Conservation (phyloP, 495 filamentous ascomycete species). For the Sabuloglossum arenarium region DNA sequence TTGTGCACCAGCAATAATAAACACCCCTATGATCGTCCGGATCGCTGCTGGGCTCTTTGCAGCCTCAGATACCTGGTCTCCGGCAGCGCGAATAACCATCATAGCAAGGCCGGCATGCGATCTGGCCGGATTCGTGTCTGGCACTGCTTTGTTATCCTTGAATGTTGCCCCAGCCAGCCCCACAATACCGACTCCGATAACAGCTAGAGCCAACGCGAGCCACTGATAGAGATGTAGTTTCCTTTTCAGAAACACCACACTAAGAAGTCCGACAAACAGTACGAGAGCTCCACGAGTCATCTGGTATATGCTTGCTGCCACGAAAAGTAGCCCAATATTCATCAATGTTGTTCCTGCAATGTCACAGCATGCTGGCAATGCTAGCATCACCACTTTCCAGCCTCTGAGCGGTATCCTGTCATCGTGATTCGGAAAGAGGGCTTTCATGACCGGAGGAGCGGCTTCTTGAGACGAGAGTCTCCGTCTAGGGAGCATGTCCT, state of each 20-base stretch:
- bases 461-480: conserved; percentile 15
- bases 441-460: conserved; percentile 30
- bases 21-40: conserved; percentile 56
- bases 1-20: conserved; percentile 80
- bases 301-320: conserved; percentile 90
- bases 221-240: conserved; percentile 70
- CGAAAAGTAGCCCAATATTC: conserved; percentile 86
- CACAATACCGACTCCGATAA: conserved; percentile 73
- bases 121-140: conserved; percentile 1
- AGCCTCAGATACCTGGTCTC: background rate
- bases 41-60: conserved; percentile 34
- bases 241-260: conserved; percentile 68
- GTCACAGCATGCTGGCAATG: conserved; percentile 79
- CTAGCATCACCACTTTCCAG: conserved; percentile 52
- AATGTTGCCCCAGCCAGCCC: conserved; percentile 73
- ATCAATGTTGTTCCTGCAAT: conserved; percentile 90
- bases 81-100: conserved; percentile 7
- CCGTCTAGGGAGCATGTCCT: conserved; percentile 14
- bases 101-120: conserved; percentile 2
- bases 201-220: conserved; percentile 68
- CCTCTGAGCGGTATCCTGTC: conserved; percentile 40
- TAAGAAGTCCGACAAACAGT: conserved; percentile 87
- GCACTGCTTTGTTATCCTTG: conserved; percentile 33
- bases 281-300: conserved; percentile 94
- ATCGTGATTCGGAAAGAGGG: conserved; percentile 20